These are phyloP conservation scores for Rehmannia glutinosa DNA, from an alignment of 257 asterid species.

Conservation along the genomic window DNA sequence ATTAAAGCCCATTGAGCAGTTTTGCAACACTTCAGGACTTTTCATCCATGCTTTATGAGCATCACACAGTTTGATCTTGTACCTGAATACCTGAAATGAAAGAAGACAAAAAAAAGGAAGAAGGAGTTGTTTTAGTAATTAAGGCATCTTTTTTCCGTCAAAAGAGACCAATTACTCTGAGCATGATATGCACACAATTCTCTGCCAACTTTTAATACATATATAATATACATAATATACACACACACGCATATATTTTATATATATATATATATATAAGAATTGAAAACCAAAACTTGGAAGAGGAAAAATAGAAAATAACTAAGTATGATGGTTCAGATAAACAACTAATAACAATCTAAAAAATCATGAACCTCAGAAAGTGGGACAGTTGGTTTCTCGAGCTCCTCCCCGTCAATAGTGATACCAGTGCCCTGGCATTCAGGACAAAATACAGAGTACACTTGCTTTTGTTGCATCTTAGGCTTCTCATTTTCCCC, in stretches of 20 bases:
- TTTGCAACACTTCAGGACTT: conserved; percentile 63
- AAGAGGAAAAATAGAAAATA: not conserved
- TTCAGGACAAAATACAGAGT: conserved; percentile 71
- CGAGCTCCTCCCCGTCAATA: conserved; percentile 45
- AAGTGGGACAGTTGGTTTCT: conserved; percentile 70
- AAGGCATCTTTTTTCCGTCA: not conserved
- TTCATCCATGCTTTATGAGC: conserved; percentile 83
- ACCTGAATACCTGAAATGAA: conserved; percentile 52
- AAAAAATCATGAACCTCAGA: conserved; percentile 48
- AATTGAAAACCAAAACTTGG: not conserved
- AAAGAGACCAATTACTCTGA: not conserved
- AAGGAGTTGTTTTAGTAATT: not conserved
- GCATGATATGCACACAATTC: not conserved
- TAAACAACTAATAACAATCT: not conserved
- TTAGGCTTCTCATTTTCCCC: conserved; percentile 34
- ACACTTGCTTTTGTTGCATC: conserved; percentile 28
- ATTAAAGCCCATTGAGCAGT: conserved; percentile 71
- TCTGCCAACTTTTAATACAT: not conserved
- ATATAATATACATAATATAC: not conserved
- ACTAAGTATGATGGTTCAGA: not conserved
- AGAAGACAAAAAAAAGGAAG: not conserved
- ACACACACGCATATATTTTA: not conserved
- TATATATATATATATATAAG: no score
- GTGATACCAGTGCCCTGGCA: conserved; percentile 87
- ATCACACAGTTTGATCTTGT: conserved; percentile 64